Conservation (phyloP, 2,329 filamentous ascomycete species). For the Colletotrichum gigasporum region DNA sequence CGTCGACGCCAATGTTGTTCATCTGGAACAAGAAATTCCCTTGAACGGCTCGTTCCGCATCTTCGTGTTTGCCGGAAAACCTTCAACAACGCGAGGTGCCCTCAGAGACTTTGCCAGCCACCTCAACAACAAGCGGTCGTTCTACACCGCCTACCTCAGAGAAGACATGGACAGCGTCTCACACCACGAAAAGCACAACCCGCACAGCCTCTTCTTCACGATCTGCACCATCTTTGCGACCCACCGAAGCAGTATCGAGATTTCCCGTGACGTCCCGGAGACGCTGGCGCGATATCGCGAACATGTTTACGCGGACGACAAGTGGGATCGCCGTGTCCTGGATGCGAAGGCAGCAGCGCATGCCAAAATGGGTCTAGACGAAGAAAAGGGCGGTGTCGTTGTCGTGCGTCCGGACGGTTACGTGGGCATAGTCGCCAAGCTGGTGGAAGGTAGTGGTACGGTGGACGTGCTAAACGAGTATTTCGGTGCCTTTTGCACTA, state of each 20-base stretch:
- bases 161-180: constrained; percentile 69
- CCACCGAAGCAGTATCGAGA: constrained; percentile 75
- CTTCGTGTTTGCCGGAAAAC: constrained; percentile 84
- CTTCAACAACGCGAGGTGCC: constrained; percentile 66
- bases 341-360: constrained; percentile 80
- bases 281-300: constrained; percentile 80
- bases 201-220: constrained; percentile 85
- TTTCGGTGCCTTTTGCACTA: constrained; percentile 78
- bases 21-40: constrained; percentile 89
- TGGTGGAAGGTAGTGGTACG: constrained; percentile 81
- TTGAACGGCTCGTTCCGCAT: constrained; percentile 89
- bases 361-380: constrained; percentile 83
- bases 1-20: constrained; percentile 87
- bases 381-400: constrained; percentile 79
- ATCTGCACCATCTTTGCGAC: constrained; percentile 80
- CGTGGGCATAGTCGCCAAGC: constrained; percentile 77
- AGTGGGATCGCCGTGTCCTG: constrained; percentile 75
- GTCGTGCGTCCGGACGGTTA: constrained; percentile 90
- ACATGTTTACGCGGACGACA: constrained; percentile 88
- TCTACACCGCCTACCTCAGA: constrained; percentile 74
- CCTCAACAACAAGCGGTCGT: constrained; percentile 73
- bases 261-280: constrained; percentile 74
- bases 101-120: constrained; percentile 75
- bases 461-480: constrained; percentile 85
- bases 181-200: constrained; percentile 85